Base-by-base conservation (phyloP, 2,329 filamentous ascomycete genomes). In the Penicillium sp. region DNA sequence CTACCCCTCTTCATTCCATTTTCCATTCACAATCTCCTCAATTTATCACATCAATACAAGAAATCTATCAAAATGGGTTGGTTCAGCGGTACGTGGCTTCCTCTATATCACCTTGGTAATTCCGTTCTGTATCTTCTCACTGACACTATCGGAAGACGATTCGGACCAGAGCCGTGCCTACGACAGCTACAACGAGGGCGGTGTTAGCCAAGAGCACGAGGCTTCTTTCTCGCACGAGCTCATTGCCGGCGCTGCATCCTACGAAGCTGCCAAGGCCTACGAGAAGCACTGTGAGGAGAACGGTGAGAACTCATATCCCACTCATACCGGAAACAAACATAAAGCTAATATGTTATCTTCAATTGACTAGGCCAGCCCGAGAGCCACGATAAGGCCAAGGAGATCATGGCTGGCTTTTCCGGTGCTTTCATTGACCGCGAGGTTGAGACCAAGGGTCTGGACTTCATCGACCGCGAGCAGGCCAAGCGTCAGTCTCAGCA, bases 211-310 rank as follows among this genome's bases (percentile, higher is more conserved):
- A 8, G 53, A 76, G 49, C 77, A 87, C 72, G 70, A 87, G 69
- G 75, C 79, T 59, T 80, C 79, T 64, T 73, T 88, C 63, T 78
- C 79, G 60, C 88, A 92, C 71, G 87, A 93, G 74, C 65, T 88
- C 44, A 68, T 92, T 47, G 87, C 83, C 53, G 86, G 86, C 52
- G 88, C 82, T 48, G 88, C 87, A 45, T 82, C 84, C 54, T 92
- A 89, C 66, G 84, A 83, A 60, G 88, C 84, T 61, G 86, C 91
- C 78, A 89, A 89, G 76, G 75, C 84, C 29, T 91, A 86, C 64
- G 87, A 91, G 72, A 81, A 89, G 65, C 77, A 80, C 61, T 85
- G 89, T 71, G 83, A 83, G 58, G 72, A 71, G 41, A 78, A 88
- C 65, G 87, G 84, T 82, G 72, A 37, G 72, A 25, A 63, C 6